Conservation (phyloP, 2,329 filamentous ascomycete genomes). For the Colletotrichum gloeosporioides region DNA sequence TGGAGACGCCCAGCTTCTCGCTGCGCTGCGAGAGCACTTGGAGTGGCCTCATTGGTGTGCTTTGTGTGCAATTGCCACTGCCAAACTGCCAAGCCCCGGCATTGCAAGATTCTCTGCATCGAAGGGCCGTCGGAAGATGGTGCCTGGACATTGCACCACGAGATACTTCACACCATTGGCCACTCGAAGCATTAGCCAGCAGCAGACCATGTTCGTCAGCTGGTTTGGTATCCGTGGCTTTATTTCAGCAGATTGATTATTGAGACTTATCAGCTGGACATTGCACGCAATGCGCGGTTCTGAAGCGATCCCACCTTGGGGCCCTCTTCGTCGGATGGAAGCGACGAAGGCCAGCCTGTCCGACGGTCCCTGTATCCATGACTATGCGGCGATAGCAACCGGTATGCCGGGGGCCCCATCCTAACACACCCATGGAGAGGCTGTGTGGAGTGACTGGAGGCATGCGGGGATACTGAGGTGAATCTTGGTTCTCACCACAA, state of each 20-base stretch:
- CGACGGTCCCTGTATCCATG: neutral
- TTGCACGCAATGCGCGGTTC: neutral
- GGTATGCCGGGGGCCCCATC: neutral
- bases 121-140: neutral
- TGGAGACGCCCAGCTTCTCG: neutral
- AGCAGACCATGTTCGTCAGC: neutral
- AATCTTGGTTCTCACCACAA: neutral
- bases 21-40: neutral
- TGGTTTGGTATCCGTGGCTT: neutral
- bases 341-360: conserved; percentile 14
- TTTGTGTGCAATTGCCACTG: neutral
- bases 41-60: neutral
- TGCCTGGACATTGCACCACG: neutral
- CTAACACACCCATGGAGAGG: neutral
- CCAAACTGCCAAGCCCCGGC: neutral
- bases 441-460: neutral
- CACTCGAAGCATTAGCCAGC: neutral
- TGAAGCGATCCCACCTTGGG: neutral
- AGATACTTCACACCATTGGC: neutral
- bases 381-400: conserved; percentile 6
- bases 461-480: neutral
- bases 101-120: neutral
- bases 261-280: neutral
- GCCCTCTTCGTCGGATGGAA: neutral
- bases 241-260: neutral